A percentile compares a stretch with the other conserved stretches of the same genome.
Evolutionary conservation across 2,329 filamentous ascomycete species (phyloP).

Genomic region (Fusarium ramigenum): DNA sequence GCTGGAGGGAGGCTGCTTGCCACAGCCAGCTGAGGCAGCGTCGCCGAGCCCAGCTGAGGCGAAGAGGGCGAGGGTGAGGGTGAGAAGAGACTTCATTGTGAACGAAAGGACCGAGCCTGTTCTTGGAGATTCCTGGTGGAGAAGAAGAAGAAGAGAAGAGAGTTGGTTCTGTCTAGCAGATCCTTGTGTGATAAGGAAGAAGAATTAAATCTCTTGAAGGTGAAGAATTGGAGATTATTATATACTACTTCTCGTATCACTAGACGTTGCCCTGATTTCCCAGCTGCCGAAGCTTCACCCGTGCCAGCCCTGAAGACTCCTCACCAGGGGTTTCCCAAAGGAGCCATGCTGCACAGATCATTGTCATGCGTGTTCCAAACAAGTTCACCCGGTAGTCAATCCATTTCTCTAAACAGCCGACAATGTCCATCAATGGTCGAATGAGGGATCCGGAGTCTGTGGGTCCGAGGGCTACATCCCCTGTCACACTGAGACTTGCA

Average conservation of each 20-base stretch:
- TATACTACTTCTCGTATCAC: not conserved
- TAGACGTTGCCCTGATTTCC: not conserved
- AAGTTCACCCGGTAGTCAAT: not conserved
- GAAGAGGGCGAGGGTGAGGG: constrained; percentile 15
- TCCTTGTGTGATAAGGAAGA: constrained; percentile 8
- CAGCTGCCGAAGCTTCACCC: not conserved
- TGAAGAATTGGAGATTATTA: not conserved
- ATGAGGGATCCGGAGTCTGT: constrained; percentile 12
- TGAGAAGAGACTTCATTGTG: constrained; percentile 10
- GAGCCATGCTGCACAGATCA: not conserved
- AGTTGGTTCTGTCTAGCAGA: constrained; percentile 22
- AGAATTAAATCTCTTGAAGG: not conserved
- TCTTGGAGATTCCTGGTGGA: not conserved
- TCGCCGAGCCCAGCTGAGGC: constrained; percentile 18
- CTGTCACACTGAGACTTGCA: not conserved
- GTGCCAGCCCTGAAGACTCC: not conserved
- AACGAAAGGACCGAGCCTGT: not conserved
- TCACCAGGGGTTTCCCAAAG: not conserved
- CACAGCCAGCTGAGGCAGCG: constrained; percentile 49
- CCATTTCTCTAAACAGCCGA: not conserved
- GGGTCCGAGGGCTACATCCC: constrained; percentile 8
- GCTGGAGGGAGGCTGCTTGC: constrained; percentile 45
- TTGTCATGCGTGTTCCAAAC: constrained; percentile 1
- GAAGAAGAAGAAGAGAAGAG: not conserved
- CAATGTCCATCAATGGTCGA: not conserved